phyloP scores from a whole-genome alignment of 306 rosid genomes.

The Abrus pulchellus region DNA sequence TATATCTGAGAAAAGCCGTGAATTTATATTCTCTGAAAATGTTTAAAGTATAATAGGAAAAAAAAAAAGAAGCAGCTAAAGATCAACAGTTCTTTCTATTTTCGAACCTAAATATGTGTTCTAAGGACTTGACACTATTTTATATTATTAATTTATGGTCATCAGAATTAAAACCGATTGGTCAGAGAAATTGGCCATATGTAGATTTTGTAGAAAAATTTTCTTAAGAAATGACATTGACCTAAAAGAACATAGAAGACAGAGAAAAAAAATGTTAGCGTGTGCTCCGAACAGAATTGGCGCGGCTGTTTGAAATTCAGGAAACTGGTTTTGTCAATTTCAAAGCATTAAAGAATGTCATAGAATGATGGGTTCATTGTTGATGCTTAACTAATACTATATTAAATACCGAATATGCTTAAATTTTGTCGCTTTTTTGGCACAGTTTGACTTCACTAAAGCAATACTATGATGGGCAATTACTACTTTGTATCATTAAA shows the following conservation, averaged over 20 bases:
- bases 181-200: neutral
- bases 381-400: slow-evolving; percentile 51
- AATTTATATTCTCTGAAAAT: neutral
- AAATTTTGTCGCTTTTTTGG: slow-evolving; percentile 52
- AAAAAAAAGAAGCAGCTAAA: neutral
- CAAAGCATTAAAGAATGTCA: slow-evolving; percentile 43
- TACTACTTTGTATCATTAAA: slow-evolving; percentile 72
- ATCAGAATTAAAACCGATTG: neutral
- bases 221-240: slow-evolving; percentile 10
- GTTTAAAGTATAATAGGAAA: neutral
- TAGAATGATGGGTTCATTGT: slow-evolving; percentile 46
- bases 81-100: neutral
- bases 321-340: slow-evolving; percentile 38
- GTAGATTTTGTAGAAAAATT: neutral
- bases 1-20: neutral
- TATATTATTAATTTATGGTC: neutral
- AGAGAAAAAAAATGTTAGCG: slow-evolving; percentile 16
- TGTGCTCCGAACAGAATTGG: slow-evolving; percentile 45
- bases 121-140: neutral
- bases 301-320: slow-evolving; percentile 60
- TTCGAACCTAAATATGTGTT: neutral
- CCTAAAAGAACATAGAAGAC: neutral
- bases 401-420: slow-evolving; percentile 56
- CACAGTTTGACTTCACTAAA: slow-evolving; percentile 78
- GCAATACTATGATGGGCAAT: slow-evolving; percentile 60